Conservation (phyloP, 148 eudicot species). For the Nepenthes gracilis region DNA sequence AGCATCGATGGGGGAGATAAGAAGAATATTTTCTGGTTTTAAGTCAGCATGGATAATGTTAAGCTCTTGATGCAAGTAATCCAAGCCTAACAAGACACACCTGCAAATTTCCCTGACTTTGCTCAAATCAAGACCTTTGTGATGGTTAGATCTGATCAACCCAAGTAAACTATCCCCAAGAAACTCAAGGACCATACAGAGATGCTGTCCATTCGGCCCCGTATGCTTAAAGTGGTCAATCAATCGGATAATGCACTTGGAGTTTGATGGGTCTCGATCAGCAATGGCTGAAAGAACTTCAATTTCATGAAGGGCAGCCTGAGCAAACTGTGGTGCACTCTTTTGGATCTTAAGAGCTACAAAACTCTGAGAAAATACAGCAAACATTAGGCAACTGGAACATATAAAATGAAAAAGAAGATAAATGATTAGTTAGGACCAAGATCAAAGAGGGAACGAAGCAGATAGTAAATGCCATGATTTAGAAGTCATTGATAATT, state of each 20-base stretch:
- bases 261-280: conserved; percentile 54
- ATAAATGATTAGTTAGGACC: not conserved
- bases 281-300: conserved; percentile 81
- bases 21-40: conserved; percentile 94
- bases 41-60: conserved; percentile 76
- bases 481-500: too few relatives aligned
- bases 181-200: conserved; percentile 95
- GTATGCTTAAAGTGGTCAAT: conserved; percentile 86
- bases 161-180: conserved; percentile 91
- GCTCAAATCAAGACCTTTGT: conserved; percentile 68
- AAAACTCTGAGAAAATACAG: conserved; percentile 2
- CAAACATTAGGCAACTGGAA: not conserved
- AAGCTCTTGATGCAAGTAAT: conserved; percentile 82
- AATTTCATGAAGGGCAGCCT: conserved; percentile 92
- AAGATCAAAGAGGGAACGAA: not conserved
- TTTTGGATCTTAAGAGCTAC: conserved; percentile 16
- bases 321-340: conserved; percentile 48
- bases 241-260: conserved; percentile 46
- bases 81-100: conserved; percentile 78
- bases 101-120: conserved; percentile 85
- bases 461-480: not conserved
- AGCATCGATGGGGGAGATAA: conserved; percentile 69
- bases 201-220: conserved; percentile 93
- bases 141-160: conserved; percentile 62
- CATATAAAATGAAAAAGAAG: not conserved